Evolutionary conservation across 2,329 filamentous ascomycete species (phyloP), one percentile per base, ranked within the genome.

Genomic region (Pseudohalonectria lignicola): DNA sequence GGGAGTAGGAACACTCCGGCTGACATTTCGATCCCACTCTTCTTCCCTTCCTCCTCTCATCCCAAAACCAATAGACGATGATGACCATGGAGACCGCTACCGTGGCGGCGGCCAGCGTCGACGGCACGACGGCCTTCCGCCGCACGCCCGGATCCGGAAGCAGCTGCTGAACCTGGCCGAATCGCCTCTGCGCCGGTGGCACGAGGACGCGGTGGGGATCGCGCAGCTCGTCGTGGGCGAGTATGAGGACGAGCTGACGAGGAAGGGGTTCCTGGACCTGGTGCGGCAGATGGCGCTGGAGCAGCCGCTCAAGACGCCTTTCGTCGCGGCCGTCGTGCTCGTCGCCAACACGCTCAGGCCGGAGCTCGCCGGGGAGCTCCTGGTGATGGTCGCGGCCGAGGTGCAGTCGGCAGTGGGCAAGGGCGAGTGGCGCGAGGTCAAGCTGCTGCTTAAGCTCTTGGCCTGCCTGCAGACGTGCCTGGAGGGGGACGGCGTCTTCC

Each of bases 291-390:
- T 96, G 47, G 71, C 83, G 31, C 57, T 86, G 26, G 92, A 98
- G 63, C 92, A 98, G 62, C 92, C 92, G 1, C 81, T 98, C 59
- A 96, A 96, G 68, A 93, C 87, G n/a, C 90, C 92, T 0, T 96
- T 95, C 55, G 73, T 94, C 28, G 87, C 88, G 9, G 86, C 84
- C 16, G 79, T 90, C 12, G 73, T 93, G 31, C 71, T 94, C 41
- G 74, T 86, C 40, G 74, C 80, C 47, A 95, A 96, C 62, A 74
- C 76, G 19, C 63, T 83, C 49, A 86, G 86, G 53, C 69, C 82
- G 4, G 83, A 92, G 47, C 69, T 94, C 26, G 75, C 82, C 23
- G 69, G 71, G 28, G 76, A 86, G 45, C 66, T 94, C 16, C 66
- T 96, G 47, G 68, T 63, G 37, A 68, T 63, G 37, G 66, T 80